Evolutionary conservation across 1,139 yeast species (phyloP).

Genomic region (Debaryomyces robertsiae): DNA sequence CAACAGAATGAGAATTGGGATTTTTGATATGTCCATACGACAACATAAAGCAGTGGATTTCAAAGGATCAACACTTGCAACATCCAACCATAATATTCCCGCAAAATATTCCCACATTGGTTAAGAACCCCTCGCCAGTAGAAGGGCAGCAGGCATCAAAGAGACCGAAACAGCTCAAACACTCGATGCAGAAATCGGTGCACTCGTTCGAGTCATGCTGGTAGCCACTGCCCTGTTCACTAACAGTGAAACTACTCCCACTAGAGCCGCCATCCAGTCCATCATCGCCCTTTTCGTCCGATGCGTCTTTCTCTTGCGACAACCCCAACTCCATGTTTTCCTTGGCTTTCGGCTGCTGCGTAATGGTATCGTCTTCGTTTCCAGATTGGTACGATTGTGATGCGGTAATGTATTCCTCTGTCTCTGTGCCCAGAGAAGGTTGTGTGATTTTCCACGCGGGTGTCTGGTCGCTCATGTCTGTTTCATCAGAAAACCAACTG

Average conservation of each 20-base stretch:
- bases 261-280: background rate
- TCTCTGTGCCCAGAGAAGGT: background rate
- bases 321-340: slow-evolving; percentile 7
- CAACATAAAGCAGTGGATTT: no score
- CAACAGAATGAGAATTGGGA: no score
- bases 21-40: no score
- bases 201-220: slow-evolving; percentile 43
- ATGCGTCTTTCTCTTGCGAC: background rate
- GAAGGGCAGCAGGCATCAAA: slow-evolving; percentile 46
- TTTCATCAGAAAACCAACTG: no score
- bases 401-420: background rate
- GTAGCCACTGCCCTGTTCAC: slow-evolving; percentile 39
- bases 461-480: background rate
- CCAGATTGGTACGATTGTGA: background rate
- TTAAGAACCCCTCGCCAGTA: slow-evolving; percentile 44
- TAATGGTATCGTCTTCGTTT: slow-evolving; percentile 6
- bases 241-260: slow-evolving; percentile 16
- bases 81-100: slow-evolving; percentile 42
- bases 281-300: background rate
- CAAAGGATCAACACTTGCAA: slow-evolving; percentile 35
- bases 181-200: slow-evolving; percentile 46
- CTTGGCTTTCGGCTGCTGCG: slow-evolving; percentile 10
- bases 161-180: slow-evolving; percentile 43
- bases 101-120: slow-evolving; percentile 38
- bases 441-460: background rate